Evolutionary conservation across 352 stramenopile genomes (phyloP).

Genomic region (Phytophthora syringae): DNA sequence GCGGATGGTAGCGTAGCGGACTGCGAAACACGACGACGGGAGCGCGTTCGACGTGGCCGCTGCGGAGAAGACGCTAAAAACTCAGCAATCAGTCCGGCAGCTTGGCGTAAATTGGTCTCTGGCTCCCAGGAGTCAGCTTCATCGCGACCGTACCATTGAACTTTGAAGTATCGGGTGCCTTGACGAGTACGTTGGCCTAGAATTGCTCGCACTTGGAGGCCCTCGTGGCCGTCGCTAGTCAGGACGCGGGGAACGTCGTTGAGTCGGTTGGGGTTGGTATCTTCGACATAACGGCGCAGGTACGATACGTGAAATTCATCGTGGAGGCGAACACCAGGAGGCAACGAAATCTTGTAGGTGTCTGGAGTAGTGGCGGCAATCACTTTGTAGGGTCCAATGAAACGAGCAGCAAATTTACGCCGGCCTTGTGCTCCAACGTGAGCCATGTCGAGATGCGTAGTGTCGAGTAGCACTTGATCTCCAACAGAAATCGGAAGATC

Average conservation of each 20-base stretch:
- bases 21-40: neutral
- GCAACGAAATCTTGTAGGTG: neutral
- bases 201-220: neutral
- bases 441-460: neutral
- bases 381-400: conserved; percentile 6
- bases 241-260: neutral
- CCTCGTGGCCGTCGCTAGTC: neutral
- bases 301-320: conserved; percentile 7
- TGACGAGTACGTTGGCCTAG: neutral
- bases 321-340: conserved; percentile 3
- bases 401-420: conserved; percentile 4
- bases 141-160: neutral
- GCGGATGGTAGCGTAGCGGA: too few relatives aligned
- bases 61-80: neutral
- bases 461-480: neutral
- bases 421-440: neutral
- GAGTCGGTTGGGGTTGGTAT: neutral
- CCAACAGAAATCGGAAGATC: neutral
- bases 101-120: neutral
- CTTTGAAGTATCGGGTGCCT: neutral
- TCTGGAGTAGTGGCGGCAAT: neutral
- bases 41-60: neutral
- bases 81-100: neutral
- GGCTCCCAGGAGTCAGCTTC: neutral
- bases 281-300: neutral